Percentiles rank a stretch among this genome's conserved stretches.
These are phyloP conservation scores for Solanum aculeatissimum DNA, from an alignment of 305 asterid genomes.

Conservation along the genomic window DNA sequence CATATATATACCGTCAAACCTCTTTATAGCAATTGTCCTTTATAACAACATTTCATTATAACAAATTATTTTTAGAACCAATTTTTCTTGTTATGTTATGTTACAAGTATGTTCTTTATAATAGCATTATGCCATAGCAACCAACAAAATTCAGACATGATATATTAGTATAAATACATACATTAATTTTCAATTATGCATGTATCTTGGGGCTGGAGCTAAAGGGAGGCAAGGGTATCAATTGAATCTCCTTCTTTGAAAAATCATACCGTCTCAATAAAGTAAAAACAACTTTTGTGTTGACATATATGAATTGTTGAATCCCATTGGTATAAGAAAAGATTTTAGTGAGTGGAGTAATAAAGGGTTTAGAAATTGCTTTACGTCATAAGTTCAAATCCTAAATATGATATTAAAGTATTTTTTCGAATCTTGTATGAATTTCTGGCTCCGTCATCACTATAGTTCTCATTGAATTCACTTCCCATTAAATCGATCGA, in stretches of 20 bases:
- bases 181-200: background rate
- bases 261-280: background rate
- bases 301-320: background rate
- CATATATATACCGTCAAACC: background rate
- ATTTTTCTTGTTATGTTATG: background rate
- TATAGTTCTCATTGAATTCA: background rate
- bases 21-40: background rate
- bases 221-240: background rate
- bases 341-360: background rate
- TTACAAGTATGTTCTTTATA: background rate
- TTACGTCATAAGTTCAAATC: background rate
- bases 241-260: background rate
- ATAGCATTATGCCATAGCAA: no score
- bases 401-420: background rate
- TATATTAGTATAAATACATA: no score
- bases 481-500: background rate
- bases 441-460: background rate
- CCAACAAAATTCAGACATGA: no score
- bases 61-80: background rate
- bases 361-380: background rate
- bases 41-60: background rate
- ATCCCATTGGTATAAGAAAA: background rate
- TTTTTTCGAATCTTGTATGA: background rate
- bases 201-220: background rate
- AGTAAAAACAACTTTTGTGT: no score